Evolutionary conservation across 116 monocot genomes (phyloP), one percentile per base, ranked within the genome.

Genomic region (Cymodocea nodosa): DNA sequence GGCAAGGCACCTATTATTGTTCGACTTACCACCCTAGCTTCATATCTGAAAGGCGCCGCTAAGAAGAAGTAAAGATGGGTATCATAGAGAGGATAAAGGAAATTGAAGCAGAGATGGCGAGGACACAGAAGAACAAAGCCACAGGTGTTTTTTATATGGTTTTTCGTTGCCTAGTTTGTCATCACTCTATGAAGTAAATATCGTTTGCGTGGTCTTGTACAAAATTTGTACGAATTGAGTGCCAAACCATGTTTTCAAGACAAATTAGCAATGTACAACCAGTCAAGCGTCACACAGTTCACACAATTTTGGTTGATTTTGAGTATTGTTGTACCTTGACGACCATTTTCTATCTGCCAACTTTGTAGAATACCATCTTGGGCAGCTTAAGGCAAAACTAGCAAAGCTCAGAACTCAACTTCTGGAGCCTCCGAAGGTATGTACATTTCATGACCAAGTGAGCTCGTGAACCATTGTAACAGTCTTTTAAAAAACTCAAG

Each of bases 61-160:
- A 48, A 9, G 1, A 44, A 67, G 16, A 54, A 56, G 52, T 40
- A 35, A 82, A 79, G 23, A 98, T 98, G 97, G 97, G 97, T 67
- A 91, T 98, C 65, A 76, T 98, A 40, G 97, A 98, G 82, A 98
- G 56, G 76, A 98, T 98, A 30, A 98, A 89, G 76, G 97, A 98
- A 71, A 95, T 95, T 37, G 95, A 95, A 65, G 81, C 81, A 34
- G 95, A 95, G 77, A 95, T 95, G 95, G 95, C 90, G 30, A 76
- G 95, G 40, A 95, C 95, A 0, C 95, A 95, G 59, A 95, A 95
- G 70, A 95, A 95, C 52, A 95, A 95, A 75, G 95, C 95, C 23
- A 95, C 95, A 83, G 95, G 95, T 61, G n/a, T 49, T 23, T 48
- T 63, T 4, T 63, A 2, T 20, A 4, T 2, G 48, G 35, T 35